Percentiles rank a stretch among this genome's conserved stretches.
phyloP scores from a whole-genome alignment of 768 basidiomycete species.

The Naematelia aurantialba region DNA sequence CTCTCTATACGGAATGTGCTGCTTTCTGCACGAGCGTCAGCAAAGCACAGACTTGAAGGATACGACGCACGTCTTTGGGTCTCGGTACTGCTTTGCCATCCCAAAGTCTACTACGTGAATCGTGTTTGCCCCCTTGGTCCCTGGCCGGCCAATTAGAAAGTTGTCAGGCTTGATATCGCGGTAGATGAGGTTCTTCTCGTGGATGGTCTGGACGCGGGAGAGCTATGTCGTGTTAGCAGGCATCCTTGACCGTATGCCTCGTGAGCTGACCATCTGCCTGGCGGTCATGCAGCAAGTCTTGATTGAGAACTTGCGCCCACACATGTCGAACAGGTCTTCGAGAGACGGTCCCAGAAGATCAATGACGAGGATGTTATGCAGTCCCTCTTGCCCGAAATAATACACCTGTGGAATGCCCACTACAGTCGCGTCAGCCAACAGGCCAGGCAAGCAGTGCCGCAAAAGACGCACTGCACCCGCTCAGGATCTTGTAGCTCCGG shows the following conservation, averaged over 20 bases:
- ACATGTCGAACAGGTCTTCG: constrained; percentile 99
- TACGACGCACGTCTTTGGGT: constrained; percentile 73
- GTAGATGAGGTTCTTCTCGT: constrained; percentile 99
- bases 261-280: constrained; percentile 81
- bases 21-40: constrained; percentile 56
- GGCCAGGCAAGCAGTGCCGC: constrained; percentile 7
- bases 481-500: constrained; percentile 91
- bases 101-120: constrained; percentile 87
- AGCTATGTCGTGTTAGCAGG: constrained; percentile 58
- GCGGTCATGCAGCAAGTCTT: constrained; percentile 99
- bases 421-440: constrained; percentile 49
- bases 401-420: constrained; percentile 98
- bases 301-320: constrained; percentile 91
- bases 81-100: constrained; percentile 99
- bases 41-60: not conserved
- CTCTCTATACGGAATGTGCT: constrained; percentile 98
- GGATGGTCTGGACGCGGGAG: constrained; percentile 92
- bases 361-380: constrained; percentile 98
- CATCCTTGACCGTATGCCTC: not conserved
- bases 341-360: constrained; percentile 94
- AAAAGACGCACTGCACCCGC: constrained; percentile 80
- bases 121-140: constrained; percentile 78
- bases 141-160: constrained; percentile 91
- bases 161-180: constrained; percentile 99
- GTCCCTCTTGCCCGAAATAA: constrained; percentile 98